These are phyloP conservation scores for Oryza meyeriana DNA, from an alignment of 176 grass and related monocot species.

Conservation along the genomic window DNA sequence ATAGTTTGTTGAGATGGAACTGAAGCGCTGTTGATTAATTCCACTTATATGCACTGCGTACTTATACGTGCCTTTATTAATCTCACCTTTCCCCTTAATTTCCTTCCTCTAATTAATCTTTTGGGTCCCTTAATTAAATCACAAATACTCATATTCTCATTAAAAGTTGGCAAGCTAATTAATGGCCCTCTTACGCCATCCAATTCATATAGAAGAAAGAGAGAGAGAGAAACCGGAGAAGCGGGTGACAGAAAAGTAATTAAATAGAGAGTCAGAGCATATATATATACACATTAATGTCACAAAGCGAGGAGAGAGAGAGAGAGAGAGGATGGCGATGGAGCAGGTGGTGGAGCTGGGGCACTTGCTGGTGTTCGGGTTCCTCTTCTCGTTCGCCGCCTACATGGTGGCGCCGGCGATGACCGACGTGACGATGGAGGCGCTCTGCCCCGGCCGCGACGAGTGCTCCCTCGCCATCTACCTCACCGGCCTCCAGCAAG, in stretches of 20 bases:
- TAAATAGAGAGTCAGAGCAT: not conserved
- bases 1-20: not conserved
- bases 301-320: not conserved
- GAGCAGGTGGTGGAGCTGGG: slow-evolving; percentile 29
- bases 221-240: not conserved
- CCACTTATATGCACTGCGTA: not conserved
- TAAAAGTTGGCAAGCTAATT: not conserved
- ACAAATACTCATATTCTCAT: not conserved
- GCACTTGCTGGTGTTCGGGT: slow-evolving; percentile 65
- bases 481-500: slow-evolving; percentile 61
- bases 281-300: not conserved
- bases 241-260: not conserved
- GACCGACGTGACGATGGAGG: slow-evolving; percentile 68
- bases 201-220: too few relatives aligned
- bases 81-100: not conserved
- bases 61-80: not conserved
- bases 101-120: not conserved
- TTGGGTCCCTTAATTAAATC: not conserved
- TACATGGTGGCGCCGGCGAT: slow-evolving; percentile 58
- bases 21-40: not conserved
- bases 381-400: slow-evolving; percentile 53
- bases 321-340: not conserved
- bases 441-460: slow-evolving; percentile 57
- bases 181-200: not conserved
- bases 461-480: slow-evolving; percentile 74